Percentiles rank a stretch among this genome's conserved stretches.
phyloP scores from a whole-genome alignment of 1,284 basidiomycete genomes.

The Ganoderma multipileum region DNA sequence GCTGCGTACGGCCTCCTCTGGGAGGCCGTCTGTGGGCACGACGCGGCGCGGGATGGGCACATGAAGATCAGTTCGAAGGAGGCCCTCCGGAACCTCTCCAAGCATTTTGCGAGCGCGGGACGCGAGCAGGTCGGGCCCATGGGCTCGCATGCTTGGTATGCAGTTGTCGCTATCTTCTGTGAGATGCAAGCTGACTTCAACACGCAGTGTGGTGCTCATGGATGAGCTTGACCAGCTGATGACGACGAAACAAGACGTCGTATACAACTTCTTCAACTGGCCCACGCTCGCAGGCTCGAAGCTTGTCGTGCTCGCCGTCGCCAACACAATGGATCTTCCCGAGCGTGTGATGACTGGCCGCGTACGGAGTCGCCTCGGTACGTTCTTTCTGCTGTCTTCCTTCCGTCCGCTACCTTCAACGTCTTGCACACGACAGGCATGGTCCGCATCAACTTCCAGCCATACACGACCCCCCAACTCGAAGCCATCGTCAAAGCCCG shows the following conservation, averaged over 20 bases:
- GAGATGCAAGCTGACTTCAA: neutral
- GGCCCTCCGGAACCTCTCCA: slow-evolving; percentile 69
- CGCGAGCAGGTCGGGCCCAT: slow-evolving; percentile 56
- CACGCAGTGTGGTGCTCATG: slow-evolving; percentile 86
- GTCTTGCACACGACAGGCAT: slow-evolving; percentile 65
- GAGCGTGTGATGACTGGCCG: slow-evolving; percentile 93
- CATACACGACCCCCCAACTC: slow-evolving; percentile 86
- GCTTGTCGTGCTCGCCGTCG: slow-evolving; percentile 95
- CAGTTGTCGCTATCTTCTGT: slow-evolving; percentile 4
- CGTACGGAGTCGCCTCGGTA: slow-evolving; percentile 91
- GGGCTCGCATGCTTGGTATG: slow-evolving; percentile 74
- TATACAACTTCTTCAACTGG: slow-evolving; percentile 99
- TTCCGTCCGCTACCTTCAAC: neutral
- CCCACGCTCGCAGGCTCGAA: slow-evolving; percentile 88
- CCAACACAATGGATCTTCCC: slow-evolving; percentile 98
- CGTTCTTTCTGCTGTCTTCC: slow-evolving; percentile 30
- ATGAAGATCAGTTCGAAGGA: slow-evolving; percentile 74
- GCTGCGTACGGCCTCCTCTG: slow-evolving; percentile 90
- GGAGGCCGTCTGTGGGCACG: slow-evolving; percentile 85
- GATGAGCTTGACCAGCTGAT: slow-evolving; percentile 98
- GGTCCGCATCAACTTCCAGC: slow-evolving; percentile 93
- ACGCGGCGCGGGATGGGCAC: slow-evolving; percentile 65
- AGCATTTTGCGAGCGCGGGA: slow-evolving; percentile 63
- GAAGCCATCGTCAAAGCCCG: slow-evolving; percentile 89
- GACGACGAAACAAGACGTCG: slow-evolving; percentile 95